phyloP scores from a whole-genome alignment of 2,329 filamentous ascomycete genomes.

The Dothideomycetes sp. region DNA sequence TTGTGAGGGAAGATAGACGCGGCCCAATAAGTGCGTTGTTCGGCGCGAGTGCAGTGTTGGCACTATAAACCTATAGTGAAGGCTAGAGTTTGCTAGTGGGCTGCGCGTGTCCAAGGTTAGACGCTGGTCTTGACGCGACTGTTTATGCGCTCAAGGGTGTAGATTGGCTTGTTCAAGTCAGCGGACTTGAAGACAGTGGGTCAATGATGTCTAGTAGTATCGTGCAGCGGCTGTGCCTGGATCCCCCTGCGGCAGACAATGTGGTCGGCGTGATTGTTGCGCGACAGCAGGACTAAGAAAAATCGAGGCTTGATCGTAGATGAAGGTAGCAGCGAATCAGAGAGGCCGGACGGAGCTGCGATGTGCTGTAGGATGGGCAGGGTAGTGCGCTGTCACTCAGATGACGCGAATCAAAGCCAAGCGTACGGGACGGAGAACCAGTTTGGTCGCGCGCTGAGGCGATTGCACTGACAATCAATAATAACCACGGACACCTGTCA shows the following conservation, averaged over 20 bases:
- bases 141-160: not conserved
- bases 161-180: not conserved
- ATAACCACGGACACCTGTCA: too few species aligned
- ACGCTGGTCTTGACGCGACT: not conserved
- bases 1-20: not conserved
- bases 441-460: not conserved
- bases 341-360: not conserved
- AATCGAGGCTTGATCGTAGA: not conserved
- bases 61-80: too few species aligned
- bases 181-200: not conserved
- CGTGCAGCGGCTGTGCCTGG: not conserved
- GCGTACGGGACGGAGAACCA: not conserved
- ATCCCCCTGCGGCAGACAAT: too few species aligned
- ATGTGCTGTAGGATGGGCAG: not conserved
- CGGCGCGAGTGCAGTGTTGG: not conserved
- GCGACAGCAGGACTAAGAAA: not conserved
- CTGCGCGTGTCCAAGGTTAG: not conserved
- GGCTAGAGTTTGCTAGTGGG: not conserved
- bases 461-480: too few species aligned
- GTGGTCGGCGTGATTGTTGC: too few species aligned
- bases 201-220: not conserved
- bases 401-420: not conserved
- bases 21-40: not conserved
- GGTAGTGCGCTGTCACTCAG: not conserved
- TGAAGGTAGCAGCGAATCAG: not conserved